A percentile compares a stretch with the other conserved stretches of the same genome.
phyloP scores from a whole-genome alignment of 208 protist species.

The Trypanosomatidae sp. region DNA sequence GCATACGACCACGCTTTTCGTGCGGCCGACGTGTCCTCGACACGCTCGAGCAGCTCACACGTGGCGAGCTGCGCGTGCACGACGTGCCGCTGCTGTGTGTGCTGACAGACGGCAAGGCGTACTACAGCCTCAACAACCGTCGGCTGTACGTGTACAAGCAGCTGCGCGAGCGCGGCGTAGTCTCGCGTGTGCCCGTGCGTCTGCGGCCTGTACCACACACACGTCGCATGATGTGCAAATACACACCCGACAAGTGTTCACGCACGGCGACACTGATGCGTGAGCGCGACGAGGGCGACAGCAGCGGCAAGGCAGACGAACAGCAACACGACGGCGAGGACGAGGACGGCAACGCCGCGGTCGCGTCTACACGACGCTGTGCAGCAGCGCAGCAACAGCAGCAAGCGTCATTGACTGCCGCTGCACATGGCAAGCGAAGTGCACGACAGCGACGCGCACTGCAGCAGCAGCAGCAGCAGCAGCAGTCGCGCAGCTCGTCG shows the following conservation, averaged over 20 bases:
- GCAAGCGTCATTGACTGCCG: too few relatives aligned
- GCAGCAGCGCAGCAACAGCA: too few relatives aligned
- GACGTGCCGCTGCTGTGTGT: slow-evolving; percentile 70
- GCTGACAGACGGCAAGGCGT: slow-evolving; percentile 30
- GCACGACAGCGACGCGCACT: too few relatives aligned
- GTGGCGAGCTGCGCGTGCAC: slow-evolving; percentile 18
- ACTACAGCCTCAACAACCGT: slow-evolving; percentile 81
- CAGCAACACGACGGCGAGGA: slow-evolving; percentile 1
- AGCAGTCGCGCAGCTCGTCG: too few relatives aligned
- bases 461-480: too few relatives aligned
- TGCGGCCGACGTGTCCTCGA: slow-evolving; percentile 69
- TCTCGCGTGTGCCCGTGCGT: slow-evolving; percentile 43
- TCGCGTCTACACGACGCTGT: too few relatives aligned
- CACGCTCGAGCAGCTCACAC: slow-evolving; percentile 49
- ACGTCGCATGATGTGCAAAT: slow-evolving; percentile 60
- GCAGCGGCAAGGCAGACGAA: neutral
- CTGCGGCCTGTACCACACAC: slow-evolving; percentile 46
- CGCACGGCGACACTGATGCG: slow-evolving; percentile 59
- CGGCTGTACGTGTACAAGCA: slow-evolving; percentile 80
- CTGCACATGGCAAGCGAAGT: too few relatives aligned
- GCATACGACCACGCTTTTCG: slow-evolving; percentile 65
- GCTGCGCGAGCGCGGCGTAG: slow-evolving; percentile 18
- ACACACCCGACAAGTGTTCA: slow-evolving; percentile 57
- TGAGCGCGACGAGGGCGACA: slow-evolving; percentile 1
- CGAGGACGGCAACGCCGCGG: too few relatives aligned